Evolutionary conservation across 2,329 filamentous ascomycete genomes (phyloP).

Genomic region (Sporothrix brasiliensis): DNA sequence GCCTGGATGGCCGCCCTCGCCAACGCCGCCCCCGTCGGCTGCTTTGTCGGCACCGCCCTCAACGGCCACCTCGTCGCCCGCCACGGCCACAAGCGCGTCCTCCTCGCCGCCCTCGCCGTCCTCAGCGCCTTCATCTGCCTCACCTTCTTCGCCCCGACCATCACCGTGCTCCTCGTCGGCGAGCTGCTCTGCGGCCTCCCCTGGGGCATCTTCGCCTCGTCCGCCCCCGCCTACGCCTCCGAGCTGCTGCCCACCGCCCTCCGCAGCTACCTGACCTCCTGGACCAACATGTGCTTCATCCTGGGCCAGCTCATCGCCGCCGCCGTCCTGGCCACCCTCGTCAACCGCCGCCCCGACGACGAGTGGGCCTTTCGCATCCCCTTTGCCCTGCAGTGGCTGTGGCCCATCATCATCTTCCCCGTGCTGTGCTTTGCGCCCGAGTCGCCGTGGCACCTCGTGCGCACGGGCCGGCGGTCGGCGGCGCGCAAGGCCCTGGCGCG

Average conservation of each 20-base stretch:
- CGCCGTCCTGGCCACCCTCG: conserved; percentile 47
- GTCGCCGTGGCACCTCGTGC: conserved; percentile 52
- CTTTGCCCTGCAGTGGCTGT: conserved; percentile 42
- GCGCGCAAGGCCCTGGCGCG: conserved; percentile 39
- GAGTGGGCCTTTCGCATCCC: conserved; percentile 49
- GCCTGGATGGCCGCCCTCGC: conserved; percentile 55
- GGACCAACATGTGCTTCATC: conserved; percentile 53
- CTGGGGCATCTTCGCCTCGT: conserved; percentile 44
- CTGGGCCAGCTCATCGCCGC: conserved; percentile 46
- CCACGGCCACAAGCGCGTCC: conserved; percentile 49
- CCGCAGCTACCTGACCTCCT: conserved; percentile 48
- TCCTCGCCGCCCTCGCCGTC: conserved; percentile 48
- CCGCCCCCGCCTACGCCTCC: conserved; percentile 46
- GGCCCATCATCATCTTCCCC: conserved; percentile 48
- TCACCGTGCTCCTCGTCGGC: conserved; percentile 47
- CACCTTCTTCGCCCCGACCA: conserved; percentile 50
- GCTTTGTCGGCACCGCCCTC: conserved; percentile 53
- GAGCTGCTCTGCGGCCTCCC: conserved; percentile 51
- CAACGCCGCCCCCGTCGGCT: conserved; percentile 46
- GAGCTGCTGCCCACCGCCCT: conserved; percentile 44
- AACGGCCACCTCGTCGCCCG: conserved; percentile 53
- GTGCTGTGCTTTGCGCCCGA: conserved; percentile 50
- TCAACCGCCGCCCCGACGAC: conserved; percentile 38
- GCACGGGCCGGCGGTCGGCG: conserved; percentile 44
- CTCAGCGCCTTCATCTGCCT: conserved; percentile 51